Evolutionary conservation across 257 asterid genomes (phyloP).

Genomic region (Gentiana dahurica): DNA sequence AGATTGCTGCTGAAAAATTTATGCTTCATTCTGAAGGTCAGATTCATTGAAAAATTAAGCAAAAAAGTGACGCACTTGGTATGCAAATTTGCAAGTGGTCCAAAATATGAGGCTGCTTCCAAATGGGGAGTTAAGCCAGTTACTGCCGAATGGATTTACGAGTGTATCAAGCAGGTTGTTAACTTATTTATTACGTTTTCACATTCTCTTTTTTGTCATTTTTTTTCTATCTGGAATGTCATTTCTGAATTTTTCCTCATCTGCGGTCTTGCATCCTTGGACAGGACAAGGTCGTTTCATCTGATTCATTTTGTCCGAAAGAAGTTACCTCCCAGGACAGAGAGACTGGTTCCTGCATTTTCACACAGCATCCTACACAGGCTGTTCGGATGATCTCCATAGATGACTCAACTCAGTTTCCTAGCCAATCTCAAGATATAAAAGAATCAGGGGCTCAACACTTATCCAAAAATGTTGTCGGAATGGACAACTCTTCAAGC

Average conservation of each 20-base stretch:
- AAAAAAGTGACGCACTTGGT: slow-evolving; percentile 72
- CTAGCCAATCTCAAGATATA: slow-evolving; percentile 33
- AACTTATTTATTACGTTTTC: slow-evolving; percentile 4
- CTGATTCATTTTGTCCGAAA: slow-evolving; percentile 55
- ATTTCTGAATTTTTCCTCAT: neutral
- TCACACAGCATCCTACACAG: slow-evolving; percentile 70
- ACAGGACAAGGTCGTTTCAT: slow-evolving; percentile 72
- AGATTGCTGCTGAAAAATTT: slow-evolving; percentile 63
- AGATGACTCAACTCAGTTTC: slow-evolving; percentile 39
- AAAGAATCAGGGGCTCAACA: slow-evolving; percentile 27
- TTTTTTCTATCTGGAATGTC: slow-evolving; percentile 4
- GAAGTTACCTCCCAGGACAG: slow-evolving; percentile 59
- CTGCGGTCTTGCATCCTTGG: slow-evolving; percentile 16
- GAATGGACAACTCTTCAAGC: slow-evolving; percentile 16
- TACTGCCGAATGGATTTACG: slow-evolving; percentile 80
- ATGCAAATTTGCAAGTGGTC: slow-evolving; percentile 70
- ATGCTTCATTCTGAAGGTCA: slow-evolving; percentile 73
- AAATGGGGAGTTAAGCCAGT: slow-evolving; percentile 65
- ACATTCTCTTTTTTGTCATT: neutral
- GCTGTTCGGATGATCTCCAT: slow-evolving; percentile 35
- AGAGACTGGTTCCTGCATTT: slow-evolving; percentile 45
- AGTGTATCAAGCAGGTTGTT: slow-evolving; percentile 69
- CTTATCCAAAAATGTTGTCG: slow-evolving; percentile 14
- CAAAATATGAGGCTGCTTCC: slow-evolving; percentile 74
- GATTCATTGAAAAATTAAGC: slow-evolving; percentile 51